Evolutionary conservation across 2,329 filamentous ascomycete species (phyloP), one percentile per base, ranked within the genome.

Genomic region (Colletotrichum destructivum): DNA sequence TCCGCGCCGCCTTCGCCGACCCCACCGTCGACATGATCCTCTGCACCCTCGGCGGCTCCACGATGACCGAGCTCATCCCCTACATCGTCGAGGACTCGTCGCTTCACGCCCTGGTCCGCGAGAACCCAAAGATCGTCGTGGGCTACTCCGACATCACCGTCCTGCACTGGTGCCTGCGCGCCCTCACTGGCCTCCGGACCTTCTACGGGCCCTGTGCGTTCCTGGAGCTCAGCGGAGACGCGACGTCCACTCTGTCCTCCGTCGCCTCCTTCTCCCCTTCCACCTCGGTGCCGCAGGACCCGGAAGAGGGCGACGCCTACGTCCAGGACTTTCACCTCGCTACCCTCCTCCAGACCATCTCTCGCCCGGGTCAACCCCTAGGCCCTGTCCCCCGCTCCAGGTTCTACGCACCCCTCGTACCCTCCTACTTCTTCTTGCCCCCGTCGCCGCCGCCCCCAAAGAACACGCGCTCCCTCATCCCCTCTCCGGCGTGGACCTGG

Each of bases 141-240:
- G 84, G 83, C 2, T 83, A 79, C 66, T 84, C 82, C 1, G 83
- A 85, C 66, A 84, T 84, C 63, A 82, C 81, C 1, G 78, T 80
- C 42, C 67, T 85, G 46, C 83, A 85, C 75, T 85, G 84, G 83
- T 80, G 82, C 60, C 75, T 85, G 44, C 71, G 82, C 70, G 79
- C 79, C 1, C 35, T 77, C 13, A 77, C 81, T 0, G 83, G 84
- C 0, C 75, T 85, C 46, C 81, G 83, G 51, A 84, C 83, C 5
- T 85, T 85, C 63, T 85, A 85, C 75, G 84, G 84, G 0, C 84
- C 84, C 2, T 78, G 80, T 4, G 75, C 79, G 2, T 78, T 84
- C 57, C 76, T 82, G 1, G 83, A 85, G 71, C 81, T 85, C 0
- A 81, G 81, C 40, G 81, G 80, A 42, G 59, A 74, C 1, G 73